Conservation (phyloP, 164 flowering plant species). For the Aristolochia fimbriata region DNA sequence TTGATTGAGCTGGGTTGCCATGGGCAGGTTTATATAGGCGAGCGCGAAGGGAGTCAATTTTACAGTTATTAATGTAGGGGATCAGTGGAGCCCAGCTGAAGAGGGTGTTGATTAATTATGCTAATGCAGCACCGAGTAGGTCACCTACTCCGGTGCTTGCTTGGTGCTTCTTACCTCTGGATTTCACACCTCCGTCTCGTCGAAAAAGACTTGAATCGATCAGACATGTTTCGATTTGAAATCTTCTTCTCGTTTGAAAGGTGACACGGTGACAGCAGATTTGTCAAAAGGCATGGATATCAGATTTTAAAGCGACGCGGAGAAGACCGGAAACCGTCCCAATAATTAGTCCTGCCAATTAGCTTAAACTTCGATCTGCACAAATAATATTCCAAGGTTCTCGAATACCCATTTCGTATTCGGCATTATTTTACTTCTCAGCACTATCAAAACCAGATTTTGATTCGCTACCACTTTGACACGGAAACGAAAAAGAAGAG, state of each 20-base stretch:
- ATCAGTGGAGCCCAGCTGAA: not conserved
- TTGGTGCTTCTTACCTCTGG: not conserved
- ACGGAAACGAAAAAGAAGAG: too few species aligned
- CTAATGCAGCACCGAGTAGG: not conserved
- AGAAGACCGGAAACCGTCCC: too few species aligned
- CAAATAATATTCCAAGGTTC: too few species aligned
- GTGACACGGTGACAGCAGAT: not conserved
- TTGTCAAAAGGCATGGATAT: not conserved
- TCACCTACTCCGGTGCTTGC: conserved; percentile 10
- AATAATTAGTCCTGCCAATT: too few species aligned
- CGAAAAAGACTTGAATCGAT: not conserved
- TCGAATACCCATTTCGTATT: too few species aligned
- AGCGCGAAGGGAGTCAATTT: not conserved
- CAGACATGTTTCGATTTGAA: not conserved
- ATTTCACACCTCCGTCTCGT: not conserved
- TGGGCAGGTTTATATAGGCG: conserved; percentile 1
- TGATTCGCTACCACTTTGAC: too few species aligned
- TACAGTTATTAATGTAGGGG: not conserved
- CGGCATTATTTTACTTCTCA: too few species aligned
- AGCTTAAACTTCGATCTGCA: too few species aligned
- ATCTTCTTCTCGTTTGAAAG: not conserved
- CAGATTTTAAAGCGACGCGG: too few species aligned
- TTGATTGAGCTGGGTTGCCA: not conserved
- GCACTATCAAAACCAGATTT: too few species aligned
- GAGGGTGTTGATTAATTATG: not conserved